These are phyloP conservation scores for Plasmodium coatneyi DNA, from an alignment of 169 alveolate species.

Conservation along the genomic window DNA sequence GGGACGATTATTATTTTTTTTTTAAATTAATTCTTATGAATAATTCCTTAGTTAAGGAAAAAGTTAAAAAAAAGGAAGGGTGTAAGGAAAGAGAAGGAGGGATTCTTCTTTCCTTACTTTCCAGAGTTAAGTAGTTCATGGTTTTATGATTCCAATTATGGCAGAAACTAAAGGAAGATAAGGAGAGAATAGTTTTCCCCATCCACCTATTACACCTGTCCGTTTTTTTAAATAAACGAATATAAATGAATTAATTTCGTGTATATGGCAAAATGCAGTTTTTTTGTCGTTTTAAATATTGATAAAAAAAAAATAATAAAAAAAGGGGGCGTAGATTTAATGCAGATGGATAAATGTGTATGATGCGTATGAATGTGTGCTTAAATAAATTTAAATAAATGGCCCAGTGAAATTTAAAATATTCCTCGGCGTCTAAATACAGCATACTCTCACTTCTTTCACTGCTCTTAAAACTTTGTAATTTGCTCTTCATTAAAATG, in stretches of 20 bases:
- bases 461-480: neutral
- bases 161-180: too few species aligned
- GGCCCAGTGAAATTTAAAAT: neutral
- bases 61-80: too few species aligned
- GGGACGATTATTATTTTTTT: too few species aligned
- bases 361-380: neutral
- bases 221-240: neutral
- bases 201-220: neutral
- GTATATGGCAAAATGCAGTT: neutral
- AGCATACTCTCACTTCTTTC: neutral
- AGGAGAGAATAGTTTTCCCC: neutral
- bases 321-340: neutral
- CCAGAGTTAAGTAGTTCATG: too few species aligned
- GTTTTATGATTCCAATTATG: too few species aligned
- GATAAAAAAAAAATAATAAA: neutral
- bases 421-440: neutral
- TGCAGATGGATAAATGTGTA: neutral
- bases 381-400: neutral
- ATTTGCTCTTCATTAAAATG: neutral
- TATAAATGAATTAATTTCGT: neutral
- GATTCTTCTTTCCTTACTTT: too few species aligned
- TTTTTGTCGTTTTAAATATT: neutral
- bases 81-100: too few species aligned
- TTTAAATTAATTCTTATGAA: too few species aligned
- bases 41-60: too few species aligned